Percentiles rank a stretch among this genome's conserved stretches.
phyloP scores from a whole-genome alignment of 768 basidiomycete genomes.

The Guyanaporus albipodus region DNA sequence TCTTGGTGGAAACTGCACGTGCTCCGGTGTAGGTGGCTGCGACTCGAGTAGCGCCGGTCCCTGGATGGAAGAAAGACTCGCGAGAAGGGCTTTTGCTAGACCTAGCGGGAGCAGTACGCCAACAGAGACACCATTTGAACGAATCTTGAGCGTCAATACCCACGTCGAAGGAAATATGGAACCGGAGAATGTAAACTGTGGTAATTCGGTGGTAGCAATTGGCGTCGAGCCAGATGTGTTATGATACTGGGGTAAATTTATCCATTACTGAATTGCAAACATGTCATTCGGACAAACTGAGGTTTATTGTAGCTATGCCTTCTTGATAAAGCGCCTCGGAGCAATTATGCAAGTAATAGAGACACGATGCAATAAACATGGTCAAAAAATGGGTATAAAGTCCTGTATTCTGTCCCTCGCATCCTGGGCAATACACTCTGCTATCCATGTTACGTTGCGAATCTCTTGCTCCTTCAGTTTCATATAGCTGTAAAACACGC shows the following conservation, averaged over 20 bases:
- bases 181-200: slow-evolving; percentile 7
- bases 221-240: neutral
- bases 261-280: neutral
- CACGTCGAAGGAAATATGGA: slow-evolving; percentile 1
- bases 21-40: slow-evolving; percentile 53
- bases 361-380: neutral
- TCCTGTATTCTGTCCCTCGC: slow-evolving; percentile 94
- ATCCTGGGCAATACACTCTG: slow-evolving; percentile 97
- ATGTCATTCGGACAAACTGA: neutral
- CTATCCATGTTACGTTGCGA: slow-evolving; percentile 87
- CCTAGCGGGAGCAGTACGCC: slow-evolving; percentile 1
- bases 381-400: slow-evolving; percentile 86
- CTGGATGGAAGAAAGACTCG: slow-evolving; percentile 57
- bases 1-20: slow-evolving; percentile 66
- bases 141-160: slow-evolving; percentile 3
- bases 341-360: slow-evolving; percentile 10
- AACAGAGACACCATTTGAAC: neutral
- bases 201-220: neutral
- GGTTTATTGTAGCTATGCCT: neutral
- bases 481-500: slow-evolving; percentile 89
- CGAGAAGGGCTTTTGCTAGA: slow-evolving; percentile 14
- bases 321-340: neutral
- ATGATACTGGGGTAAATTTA: slow-evolving; percentile 1
- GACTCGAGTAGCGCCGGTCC: slow-evolving; percentile 62
- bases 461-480: slow-evolving; percentile 92